Conservation (phyloP, 2,329 filamentous ascomycete genomes). For the Alternaria metachromatica region DNA sequence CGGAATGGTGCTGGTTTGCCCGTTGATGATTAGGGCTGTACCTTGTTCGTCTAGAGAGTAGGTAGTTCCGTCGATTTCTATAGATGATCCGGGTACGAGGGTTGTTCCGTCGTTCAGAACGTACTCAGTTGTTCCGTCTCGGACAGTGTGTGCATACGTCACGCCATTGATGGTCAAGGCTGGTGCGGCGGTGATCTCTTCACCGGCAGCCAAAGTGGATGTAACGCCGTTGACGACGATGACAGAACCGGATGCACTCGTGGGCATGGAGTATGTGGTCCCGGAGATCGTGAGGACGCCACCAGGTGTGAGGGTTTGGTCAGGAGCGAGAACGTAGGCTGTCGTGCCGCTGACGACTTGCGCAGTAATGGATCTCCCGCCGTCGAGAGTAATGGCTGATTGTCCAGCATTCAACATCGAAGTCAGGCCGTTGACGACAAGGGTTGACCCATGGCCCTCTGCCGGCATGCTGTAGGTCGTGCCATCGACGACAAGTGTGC, state of each 20-base stretch:
- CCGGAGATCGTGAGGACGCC: conserved; percentile 35
- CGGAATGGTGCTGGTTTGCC: conserved; percentile 37
- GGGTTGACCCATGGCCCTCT: conserved; percentile 22
- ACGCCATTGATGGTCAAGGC: conserved; percentile 37
- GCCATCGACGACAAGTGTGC: conserved; percentile 33
- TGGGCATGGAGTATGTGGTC: conserved; percentile 36
- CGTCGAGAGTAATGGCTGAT: conserved; percentile 22
- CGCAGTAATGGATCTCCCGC: conserved; percentile 24
- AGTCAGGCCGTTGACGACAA: conserved; percentile 35
- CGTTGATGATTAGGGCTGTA: conserved; percentile 42
- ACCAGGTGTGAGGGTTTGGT: conserved; percentile 37
- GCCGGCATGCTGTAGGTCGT: conserved; percentile 35
- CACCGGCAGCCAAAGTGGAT: conserved; percentile 24
- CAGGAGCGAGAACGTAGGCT: conserved; percentile 31
- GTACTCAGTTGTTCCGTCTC: conserved; percentile 37
- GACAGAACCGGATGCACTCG: conserved; percentile 29
- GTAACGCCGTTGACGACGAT: conserved; percentile 38
- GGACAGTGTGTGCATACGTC: conserved; percentile 31
- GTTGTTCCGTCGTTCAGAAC: conserved; percentile 25
- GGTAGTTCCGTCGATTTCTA: conserved; percentile 38
- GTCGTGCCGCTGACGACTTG: conserved; percentile 30
- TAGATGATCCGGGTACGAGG: conserved; percentile 28
- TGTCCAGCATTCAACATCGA: not conserved
- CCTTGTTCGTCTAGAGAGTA: conserved; percentile 35
- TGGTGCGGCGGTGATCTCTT: conserved; percentile 24